Evolutionary conservation across 1,284 basidiomycete genomes (phyloP).

Genomic region (Cutaneotrichosporon sp.): DNA sequence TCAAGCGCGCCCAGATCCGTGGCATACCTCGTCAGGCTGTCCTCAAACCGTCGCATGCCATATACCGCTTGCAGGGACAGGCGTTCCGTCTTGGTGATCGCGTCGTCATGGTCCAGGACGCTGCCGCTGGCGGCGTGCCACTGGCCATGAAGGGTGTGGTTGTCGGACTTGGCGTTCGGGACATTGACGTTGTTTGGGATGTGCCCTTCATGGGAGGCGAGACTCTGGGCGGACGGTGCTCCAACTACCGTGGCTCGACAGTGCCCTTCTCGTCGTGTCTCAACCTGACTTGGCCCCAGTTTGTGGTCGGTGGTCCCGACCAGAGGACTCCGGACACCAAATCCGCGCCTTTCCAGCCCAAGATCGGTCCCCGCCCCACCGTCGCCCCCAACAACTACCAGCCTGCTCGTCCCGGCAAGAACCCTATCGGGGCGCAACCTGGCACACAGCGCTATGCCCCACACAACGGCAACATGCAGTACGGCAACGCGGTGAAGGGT

Average conservation of each 20-base stretch:
- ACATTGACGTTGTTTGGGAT: constrained; percentile 97
- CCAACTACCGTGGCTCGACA: constrained; percentile 78
- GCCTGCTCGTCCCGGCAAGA: constrained; percentile 45
- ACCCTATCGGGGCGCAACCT: constrained; percentile 55
- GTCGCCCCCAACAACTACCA: constrained; percentile 62
- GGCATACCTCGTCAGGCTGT: constrained; percentile 90
- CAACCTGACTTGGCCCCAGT: constrained; percentile 77
- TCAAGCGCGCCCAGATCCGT: constrained; percentile 86
- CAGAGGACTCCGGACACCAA: constrained; percentile 40
- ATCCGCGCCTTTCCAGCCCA: constrained; percentile 57
- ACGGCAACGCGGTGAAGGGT: constrained; percentile 44
- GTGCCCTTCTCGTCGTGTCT: constrained; percentile 78
- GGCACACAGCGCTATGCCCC: constrained; percentile 51
- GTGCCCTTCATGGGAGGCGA: constrained; percentile 88
- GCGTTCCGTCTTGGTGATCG: constrained; percentile 89
- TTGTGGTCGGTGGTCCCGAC: constrained; percentile 57
- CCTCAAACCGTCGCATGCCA: constrained; percentile 85
- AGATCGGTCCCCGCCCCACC: constrained; percentile 61
- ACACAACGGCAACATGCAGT: constrained; percentile 24
- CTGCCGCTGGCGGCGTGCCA: constrained; percentile 75
- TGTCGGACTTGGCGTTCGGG: constrained; percentile 75
- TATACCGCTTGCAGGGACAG: constrained; percentile 86
- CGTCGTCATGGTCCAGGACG: constrained; percentile 91
- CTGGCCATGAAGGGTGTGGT: constrained; percentile 89
- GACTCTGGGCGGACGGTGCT: constrained; percentile 84